Evolutionary conservation across 352 stramenopile genomes (phyloP).

Genomic region (Globisporangium paddicum): DNA sequence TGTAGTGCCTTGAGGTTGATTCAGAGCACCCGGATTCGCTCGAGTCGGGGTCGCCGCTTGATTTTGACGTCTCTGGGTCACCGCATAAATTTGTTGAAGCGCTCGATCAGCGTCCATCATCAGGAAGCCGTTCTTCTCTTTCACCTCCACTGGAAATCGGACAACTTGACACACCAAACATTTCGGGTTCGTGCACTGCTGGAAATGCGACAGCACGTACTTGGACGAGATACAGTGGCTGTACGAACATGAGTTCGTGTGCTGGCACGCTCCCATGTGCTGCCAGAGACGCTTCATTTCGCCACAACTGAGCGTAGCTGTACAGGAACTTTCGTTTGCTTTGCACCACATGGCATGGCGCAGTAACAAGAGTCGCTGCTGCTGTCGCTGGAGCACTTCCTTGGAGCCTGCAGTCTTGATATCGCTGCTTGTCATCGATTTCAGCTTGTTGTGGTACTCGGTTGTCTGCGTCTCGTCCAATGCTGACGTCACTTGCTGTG

Average conservation of each 20-base stretch:
- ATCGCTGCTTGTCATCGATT: conserved; percentile 75
- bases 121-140: conserved; percentile 84
- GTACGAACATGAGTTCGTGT: conserved; percentile 95
- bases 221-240: conserved; percentile 98
- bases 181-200: conserved; percentile 96
- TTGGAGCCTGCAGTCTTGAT: conserved; percentile 77
- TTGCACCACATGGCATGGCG: conserved; percentile 98
- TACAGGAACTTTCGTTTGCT: conserved; percentile 90
- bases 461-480: conserved; percentile 73
- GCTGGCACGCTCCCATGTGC: conserved; percentile 97
- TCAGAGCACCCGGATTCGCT: conserved; percentile 16
- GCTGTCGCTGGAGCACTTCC: conserved; percentile 96
- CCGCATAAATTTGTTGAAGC: conserved; percentile 73
- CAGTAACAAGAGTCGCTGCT: conserved; percentile 96
- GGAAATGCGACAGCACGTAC: conserved; percentile 98
- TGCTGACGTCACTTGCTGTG: conserved; percentile 77
- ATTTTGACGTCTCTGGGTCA: conserved; percentile 52
- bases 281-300: conserved; percentile 99
- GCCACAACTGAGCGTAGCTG: conserved; percentile 94
- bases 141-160: conserved; percentile 95
- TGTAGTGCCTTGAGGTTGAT: conserved; percentile 10
- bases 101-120: conserved; percentile 79
- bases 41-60: conserved; percentile 5
- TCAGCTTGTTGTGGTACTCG: conserved; percentile 83
- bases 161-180: conserved; percentile 98